Evolutionary conservation across 2,329 filamentous ascomycete species (phyloP), one percentile per base, ranked within the genome.

Genomic region (Sclerotinia spermophila): DNA sequence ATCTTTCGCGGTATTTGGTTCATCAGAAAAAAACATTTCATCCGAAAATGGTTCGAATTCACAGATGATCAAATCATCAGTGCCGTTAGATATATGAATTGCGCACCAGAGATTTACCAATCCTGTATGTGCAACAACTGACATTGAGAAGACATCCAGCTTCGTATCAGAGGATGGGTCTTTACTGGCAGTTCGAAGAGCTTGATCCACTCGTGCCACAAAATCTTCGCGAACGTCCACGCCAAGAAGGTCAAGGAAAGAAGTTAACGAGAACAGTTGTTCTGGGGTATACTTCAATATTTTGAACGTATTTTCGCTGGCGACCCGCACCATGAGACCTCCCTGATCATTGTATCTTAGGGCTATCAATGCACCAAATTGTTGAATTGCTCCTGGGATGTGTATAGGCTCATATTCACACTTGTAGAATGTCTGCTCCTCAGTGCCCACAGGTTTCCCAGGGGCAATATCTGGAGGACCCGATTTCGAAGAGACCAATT

Each of bases 401-500:
- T 95, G 93, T 42, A 97, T 97, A 0, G 94, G 93, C 77, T 97
- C 94, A 77, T 97, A 94, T 80, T 97, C 94, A 77, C 94, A 97
- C 65, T 89, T 86, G 40, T 40, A 70, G 38, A 70, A 56, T 24
- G 35, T n/a, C 51, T 56, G 59, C 38, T 53, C 64, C 15, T 42
- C 58, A 19, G 64, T 33, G 30, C 73, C 69, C 27, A 69, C 65
- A 5, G 71, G 64, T 38, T 64, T 64, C 6, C 73, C 72, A 1
- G 72, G 58, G 2, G 72, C 55, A 30, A 75, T 71, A 33, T 71
- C 68, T 35, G 75, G 76, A 24, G 74, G 68, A 4, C 74, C 73
- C 11, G 68, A 61, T 15, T 55, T 68, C 4, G 75, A 70, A 17
- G 73, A 71, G 13, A 76, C 64, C n/a, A 74, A 61, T 42, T 73